Evolutionary conservation across 2,329 filamentous ascomycete genomes (phyloP).

Genomic region (Colletotrichum tofieldiae): DNA sequence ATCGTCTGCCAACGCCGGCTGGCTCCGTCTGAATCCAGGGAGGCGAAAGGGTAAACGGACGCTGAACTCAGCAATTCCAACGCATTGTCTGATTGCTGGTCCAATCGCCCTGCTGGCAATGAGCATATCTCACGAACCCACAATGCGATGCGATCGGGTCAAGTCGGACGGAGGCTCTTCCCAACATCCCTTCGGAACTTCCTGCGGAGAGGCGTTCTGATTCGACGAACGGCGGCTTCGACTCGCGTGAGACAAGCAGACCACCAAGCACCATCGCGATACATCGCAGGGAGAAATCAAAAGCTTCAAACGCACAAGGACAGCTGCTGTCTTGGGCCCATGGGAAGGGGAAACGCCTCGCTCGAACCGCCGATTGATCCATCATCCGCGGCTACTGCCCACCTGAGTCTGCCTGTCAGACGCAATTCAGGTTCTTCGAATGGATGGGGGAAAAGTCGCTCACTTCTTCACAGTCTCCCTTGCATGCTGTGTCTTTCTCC

Average conservation of each 20-base stretch:
- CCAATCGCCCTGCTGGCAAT: neutral
- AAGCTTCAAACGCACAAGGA: conserved; percentile 1
- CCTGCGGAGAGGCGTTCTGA: neutral
- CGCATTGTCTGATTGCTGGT: neutral
- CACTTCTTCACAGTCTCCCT: conserved; percentile 22
- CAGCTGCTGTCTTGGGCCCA: conserved; percentile 6
- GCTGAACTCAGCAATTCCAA: neutral
- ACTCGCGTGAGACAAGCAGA: neutral
- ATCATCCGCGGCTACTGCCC: neutral
- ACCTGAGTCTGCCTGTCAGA: neutral
- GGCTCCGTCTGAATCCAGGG: neutral
- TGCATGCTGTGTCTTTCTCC: conserved; percentile 20
- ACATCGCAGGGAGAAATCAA: conserved; percentile 19
- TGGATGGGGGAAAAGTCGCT: conserved; percentile 1
- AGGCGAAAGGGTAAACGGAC: neutral
- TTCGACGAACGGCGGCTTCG: neutral
- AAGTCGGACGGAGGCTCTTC: conserved; percentile 3
- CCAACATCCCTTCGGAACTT: conserved; percentile 15
- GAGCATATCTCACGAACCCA: neutral
- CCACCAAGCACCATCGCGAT: neutral
- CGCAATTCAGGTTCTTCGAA: neutral
- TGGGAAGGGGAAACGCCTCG: conserved; percentile 5
- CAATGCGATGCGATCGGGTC: conserved; percentile 8
- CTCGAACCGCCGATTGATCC: neutral
- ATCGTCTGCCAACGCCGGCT: neutral